Conservation (phyloP, 1,284 basidiomycete genomes). For the Sporisorium graminicola region DNA sequence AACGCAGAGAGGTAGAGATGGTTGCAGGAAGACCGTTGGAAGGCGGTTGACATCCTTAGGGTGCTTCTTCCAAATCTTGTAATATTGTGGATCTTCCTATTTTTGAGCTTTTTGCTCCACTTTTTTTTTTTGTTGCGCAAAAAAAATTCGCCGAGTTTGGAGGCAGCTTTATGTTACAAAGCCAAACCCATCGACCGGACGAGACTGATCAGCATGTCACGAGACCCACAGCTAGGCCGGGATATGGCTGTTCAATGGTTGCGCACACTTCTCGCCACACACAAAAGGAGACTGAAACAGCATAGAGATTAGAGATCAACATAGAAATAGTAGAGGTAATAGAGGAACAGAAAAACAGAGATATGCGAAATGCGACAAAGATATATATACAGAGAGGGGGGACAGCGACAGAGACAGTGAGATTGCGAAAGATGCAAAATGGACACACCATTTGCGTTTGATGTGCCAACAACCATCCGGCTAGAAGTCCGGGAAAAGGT, state of each 20-base stretch:
- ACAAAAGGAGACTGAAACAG: neutral
- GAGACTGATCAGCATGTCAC: too few species aligned
- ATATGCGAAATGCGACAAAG: slow-evolving; percentile 5
- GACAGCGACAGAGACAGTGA: neutral
- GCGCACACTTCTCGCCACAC: neutral
- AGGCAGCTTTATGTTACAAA: neutral
- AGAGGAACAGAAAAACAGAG: slow-evolving; percentile 1
- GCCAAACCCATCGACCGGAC: neutral
- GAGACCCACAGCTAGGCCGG: too few species aligned
- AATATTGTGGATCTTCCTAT: neutral
- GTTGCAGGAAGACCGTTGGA: neutral
- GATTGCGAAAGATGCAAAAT: slow-evolving; percentile 3
- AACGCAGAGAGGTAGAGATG: neutral
- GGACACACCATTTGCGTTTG: neutral
- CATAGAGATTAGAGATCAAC: slow-evolving; percentile 12
- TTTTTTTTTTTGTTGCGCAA: neutral
- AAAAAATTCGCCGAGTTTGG: neutral
- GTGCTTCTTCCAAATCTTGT: slow-evolving; percentile 5
- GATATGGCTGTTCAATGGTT: neutral
- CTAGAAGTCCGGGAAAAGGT: slow-evolving; percentile 42
- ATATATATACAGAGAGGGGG: too few species aligned
- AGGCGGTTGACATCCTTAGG: neutral
- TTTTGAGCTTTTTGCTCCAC: slow-evolving; percentile 11
- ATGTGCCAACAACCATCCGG: neutral
- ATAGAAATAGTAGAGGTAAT: slow-evolving; percentile 9